Evolutionary conservation across 208 protist genomes (phyloP).

Genomic region (Acanthamoeba culbertsoni): DNA sequence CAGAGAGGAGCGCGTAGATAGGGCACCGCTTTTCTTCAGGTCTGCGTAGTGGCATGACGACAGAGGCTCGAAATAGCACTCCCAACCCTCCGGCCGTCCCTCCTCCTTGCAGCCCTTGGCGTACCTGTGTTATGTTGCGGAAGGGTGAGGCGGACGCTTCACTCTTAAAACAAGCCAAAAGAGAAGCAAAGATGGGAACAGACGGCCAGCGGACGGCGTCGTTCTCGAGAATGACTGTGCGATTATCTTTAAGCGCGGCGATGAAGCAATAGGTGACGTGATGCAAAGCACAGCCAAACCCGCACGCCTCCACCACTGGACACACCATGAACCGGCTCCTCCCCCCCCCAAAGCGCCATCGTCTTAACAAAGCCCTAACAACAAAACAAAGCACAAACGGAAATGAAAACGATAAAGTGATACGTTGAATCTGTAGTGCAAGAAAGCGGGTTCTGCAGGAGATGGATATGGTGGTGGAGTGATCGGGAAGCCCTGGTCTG

Average conservation of each 20-base stretch:
- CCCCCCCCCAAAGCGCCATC: neutral
- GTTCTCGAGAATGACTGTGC: neutral
- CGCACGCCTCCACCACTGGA: neutral
- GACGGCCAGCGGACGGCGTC: neutral
- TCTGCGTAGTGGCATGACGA: neutral
- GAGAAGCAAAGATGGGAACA: neutral
- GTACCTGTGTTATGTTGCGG: neutral
- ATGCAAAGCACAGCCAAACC: neutral
- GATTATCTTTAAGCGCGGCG: neutral
- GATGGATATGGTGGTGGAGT: neutral
- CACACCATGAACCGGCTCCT: neutral
- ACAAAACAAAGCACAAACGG: neutral
- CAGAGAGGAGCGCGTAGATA: neutral
- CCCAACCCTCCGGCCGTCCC: neutral
- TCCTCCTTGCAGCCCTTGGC: neutral
- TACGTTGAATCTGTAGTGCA: neutral
- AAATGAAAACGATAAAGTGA: neutral
- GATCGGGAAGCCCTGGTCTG: neutral
- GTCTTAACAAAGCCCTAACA: neutral
- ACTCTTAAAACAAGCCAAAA: neutral
- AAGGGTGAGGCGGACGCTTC: neutral
- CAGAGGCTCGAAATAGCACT: neutral
- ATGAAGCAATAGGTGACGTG: conserved; percentile 5
- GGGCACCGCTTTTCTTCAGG: neutral
- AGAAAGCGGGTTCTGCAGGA: neutral